Conservation (phyloP, 495 filamentous ascomycete species). For the Tricharina praecox region DNA sequence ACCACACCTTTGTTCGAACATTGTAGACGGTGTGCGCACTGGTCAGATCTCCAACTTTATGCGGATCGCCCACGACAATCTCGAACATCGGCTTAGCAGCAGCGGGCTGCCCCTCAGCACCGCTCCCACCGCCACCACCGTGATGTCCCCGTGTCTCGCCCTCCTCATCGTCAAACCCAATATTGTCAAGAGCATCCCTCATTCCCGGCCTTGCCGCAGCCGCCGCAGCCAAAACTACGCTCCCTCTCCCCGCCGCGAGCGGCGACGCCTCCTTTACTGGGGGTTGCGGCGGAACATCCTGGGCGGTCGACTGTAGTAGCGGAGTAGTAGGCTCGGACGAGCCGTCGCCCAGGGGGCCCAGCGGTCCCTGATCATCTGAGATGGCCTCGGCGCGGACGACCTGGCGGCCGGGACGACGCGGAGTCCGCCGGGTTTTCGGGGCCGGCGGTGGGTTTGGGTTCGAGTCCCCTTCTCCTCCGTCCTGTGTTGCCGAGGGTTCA, state of each 20-base stretch:
- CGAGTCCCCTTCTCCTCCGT: not conserved
- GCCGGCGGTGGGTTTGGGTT: conserved; percentile 4
- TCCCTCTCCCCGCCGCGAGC: conserved; percentile 4
- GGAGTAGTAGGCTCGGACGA: conserved; percentile 24
- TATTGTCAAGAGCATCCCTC: conserved; percentile 38
- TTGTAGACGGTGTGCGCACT: conserved; percentile 96
- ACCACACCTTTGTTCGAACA: conserved; percentile 69
- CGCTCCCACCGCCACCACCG: not conserved
- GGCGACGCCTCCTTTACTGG: conserved; percentile 62
- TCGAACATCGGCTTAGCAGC: conserved; percentile 66
- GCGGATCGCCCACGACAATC: conserved; percentile 89
- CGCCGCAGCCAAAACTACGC: too few relatives aligned
- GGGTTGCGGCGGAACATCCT: conserved; percentile 64
- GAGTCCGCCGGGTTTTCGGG: conserved; percentile 11
- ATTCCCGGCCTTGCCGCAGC: conserved; percentile 2
- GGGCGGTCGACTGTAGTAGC: conserved; percentile 20
- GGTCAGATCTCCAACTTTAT: conserved; percentile 92
- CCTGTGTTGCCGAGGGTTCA: not conserved
- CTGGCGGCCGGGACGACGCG: conserved; percentile 24
- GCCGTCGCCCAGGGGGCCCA: conserved; percentile 56
- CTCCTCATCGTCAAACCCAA: conserved; percentile 44
- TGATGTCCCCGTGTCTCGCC: not conserved
- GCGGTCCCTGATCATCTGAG: conserved; percentile 78
- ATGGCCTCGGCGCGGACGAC: conserved; percentile 45
- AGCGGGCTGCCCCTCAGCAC: conserved; percentile 37